phyloP scores from a whole-genome alignment of 176 grass and related monocot species.

The Aegilops tauschii region DNA sequence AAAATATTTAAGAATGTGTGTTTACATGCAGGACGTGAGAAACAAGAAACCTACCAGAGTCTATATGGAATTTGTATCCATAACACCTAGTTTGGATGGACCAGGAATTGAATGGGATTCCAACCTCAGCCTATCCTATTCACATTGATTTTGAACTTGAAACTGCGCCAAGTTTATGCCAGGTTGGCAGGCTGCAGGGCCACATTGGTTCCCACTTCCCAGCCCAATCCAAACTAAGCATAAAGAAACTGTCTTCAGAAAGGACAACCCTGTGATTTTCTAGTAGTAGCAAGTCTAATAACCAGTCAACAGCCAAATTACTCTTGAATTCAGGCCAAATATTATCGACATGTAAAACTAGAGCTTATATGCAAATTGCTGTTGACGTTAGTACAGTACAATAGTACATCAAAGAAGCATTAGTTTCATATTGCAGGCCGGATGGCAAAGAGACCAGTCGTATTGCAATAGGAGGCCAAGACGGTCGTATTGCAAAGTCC shows the following conservation, averaged over 20 bases:
- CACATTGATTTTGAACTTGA: neutral
- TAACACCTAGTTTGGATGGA: neutral
- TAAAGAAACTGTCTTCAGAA: neutral
- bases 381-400: neutral
- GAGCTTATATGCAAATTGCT: neutral
- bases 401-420: neutral
- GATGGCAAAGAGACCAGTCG: neutral
- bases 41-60: neutral
- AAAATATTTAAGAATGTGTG: neutral
- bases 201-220: neutral
- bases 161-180: neutral
- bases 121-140: neutral
- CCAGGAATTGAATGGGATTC: neutral
- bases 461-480: neutral
- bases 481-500: neutral
- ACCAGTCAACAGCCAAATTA: neutral
- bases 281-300: conserved; percentile 8
- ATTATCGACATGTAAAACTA: neutral
- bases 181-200: neutral
- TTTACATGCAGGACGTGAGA: neutral
- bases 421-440: neutral
- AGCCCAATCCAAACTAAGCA: neutral
- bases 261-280: neutral
- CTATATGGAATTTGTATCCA: neutral
- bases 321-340: neutral